Evolutionary conservation across 345 rosid species (phyloP), one percentile per base, ranked within the genome.

Genomic region (Eutrema yunnanense): DNA sequence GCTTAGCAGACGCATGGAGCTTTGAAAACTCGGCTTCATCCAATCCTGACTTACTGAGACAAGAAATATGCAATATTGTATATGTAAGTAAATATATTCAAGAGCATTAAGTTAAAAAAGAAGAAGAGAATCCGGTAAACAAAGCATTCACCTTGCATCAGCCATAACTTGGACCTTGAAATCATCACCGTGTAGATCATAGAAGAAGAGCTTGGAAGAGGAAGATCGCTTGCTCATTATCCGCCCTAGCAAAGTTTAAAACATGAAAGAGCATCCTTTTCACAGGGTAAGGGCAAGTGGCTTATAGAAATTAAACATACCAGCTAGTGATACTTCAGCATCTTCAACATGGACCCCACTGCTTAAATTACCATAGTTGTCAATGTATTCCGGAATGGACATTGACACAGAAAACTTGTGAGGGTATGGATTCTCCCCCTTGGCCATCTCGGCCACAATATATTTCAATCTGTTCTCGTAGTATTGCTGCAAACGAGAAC

Each of bases 351-450:
- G 99, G 73, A 87, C 93, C 50, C 89, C 96, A 55, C 86, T 80
- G 78, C 49, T 67, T 60, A 96, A 82, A 62, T 72, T 41, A 67
- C 86, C 91, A 68, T 80, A 92, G 71, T 86, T 84, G 30, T 80
- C 79, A 46, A 82, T 80, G 75, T 81, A 96, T 54, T 90, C 90
- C 71, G 64, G 46, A 59, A 96, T 81, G 6, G 97, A 78, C 90
- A 84, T 76, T 0, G 86, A n/a, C 3, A 81, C 86, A 37, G 53
- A 16, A 60, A 96, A 96, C 69, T 96, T 92, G 55, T 92, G 99
- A 54, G 99, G 97, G 74, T 90, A 92, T 3, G 97, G 90, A 74
- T 92, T 90, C 67, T 73, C 82, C 33, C 92, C 96, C 47, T 83
- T 89, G 29, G 69, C 84, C 78, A 90, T 92, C 84, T 76, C 86